Evolutionary conservation across 1,284 basidiomycete species (phyloP).

Genomic region (Blastosporella zonata): DNA sequence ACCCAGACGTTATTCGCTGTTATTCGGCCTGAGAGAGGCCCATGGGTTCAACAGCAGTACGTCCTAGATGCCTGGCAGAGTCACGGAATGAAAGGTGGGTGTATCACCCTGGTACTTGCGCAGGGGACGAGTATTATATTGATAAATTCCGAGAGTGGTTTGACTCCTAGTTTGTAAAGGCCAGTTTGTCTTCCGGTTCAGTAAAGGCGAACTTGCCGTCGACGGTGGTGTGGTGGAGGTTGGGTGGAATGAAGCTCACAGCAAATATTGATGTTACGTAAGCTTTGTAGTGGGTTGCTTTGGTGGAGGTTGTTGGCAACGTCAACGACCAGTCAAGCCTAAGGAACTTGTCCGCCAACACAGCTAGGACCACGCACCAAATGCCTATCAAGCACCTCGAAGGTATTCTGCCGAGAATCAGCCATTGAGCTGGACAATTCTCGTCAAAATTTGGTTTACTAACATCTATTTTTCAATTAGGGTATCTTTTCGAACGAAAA

Average conservation of each 20-base stretch:
- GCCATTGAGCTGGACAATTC: background rate
- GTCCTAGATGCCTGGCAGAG: too few relatives aligned
- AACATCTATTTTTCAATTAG: conserved; percentile 38
- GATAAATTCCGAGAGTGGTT: too few relatives aligned
- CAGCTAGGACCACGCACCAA: conserved; percentile 16
- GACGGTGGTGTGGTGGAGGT: background rate
- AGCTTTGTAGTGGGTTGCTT: conserved; percentile 16
- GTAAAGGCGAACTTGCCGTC: too few relatives aligned
- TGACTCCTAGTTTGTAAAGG: background rate
- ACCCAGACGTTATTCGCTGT: too few relatives aligned
- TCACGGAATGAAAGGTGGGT: too few relatives aligned
- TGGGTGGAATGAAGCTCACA: background rate
- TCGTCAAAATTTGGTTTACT: conserved; percentile 2
- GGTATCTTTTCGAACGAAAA: conserved; percentile 84
- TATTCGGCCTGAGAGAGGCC: too few relatives aligned
- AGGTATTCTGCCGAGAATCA: conserved; percentile 7
- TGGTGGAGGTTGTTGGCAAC: conserved; percentile 16
- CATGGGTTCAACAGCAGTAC: too few relatives aligned
- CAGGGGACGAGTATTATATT: background rate
- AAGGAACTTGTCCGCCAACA: conserved; percentile 16
- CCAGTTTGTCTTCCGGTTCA: too few relatives aligned
- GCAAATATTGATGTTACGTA: conserved; percentile 17
- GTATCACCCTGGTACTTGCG: background rate
- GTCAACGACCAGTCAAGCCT: conserved; percentile 19
- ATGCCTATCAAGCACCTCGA: conserved; percentile 44